Percentiles rank a stretch among this genome's conserved stretches.
Evolutionary conservation across 306 rosid species (phyloP).

Genomic region (Vigna trinervia): DNA sequence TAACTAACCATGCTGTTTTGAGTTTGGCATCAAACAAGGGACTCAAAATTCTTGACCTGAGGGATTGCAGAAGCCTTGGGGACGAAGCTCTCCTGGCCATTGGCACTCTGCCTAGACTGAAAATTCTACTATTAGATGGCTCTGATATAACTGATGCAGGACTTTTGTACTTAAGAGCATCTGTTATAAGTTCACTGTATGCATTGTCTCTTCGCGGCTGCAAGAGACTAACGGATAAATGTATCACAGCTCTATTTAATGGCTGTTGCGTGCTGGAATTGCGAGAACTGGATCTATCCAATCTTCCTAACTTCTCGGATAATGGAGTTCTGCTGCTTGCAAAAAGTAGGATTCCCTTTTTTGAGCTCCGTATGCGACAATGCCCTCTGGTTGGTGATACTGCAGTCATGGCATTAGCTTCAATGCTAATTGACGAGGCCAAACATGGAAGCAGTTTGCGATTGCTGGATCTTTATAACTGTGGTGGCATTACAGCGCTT

Average conservation of each 20-base stretch:
- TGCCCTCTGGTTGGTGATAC: constrained; percentile 87
- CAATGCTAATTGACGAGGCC: constrained; percentile 81
- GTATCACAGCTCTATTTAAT: constrained; percentile 74
- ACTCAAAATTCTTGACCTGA: constrained; percentile 82
- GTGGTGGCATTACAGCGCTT: constrained; percentile 84
- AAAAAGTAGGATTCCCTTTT: constrained; percentile 64
- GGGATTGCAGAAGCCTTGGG: constrained; percentile 88
- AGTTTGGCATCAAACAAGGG: constrained; percentile 80
- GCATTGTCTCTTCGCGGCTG: constrained; percentile 89
- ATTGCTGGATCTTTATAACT: constrained; percentile 81
- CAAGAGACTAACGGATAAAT: constrained; percentile 89
- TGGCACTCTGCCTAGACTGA: constrained; percentile 64
- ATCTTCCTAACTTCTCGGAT: constrained; percentile 86
- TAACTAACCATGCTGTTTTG: constrained; percentile 71
- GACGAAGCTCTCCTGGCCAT: constrained; percentile 79
- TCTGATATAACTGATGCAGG: constrained; percentile 81
- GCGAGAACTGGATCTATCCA: constrained; percentile 86
- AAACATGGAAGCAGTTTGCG: constrained; percentile 72
- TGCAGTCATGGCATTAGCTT: constrained; percentile 88
- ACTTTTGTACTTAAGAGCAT: constrained; percentile 66
- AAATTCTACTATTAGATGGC: constrained; percentile 74
- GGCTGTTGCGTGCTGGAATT: constrained; percentile 59
- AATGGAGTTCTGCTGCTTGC: constrained; percentile 70
- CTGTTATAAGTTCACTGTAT: constrained; percentile 64
- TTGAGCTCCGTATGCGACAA: constrained; percentile 80